Evolutionary conservation across 2,329 filamentous ascomycete species (phyloP).

Genomic region (Fusarium albosuccineum): DNA sequence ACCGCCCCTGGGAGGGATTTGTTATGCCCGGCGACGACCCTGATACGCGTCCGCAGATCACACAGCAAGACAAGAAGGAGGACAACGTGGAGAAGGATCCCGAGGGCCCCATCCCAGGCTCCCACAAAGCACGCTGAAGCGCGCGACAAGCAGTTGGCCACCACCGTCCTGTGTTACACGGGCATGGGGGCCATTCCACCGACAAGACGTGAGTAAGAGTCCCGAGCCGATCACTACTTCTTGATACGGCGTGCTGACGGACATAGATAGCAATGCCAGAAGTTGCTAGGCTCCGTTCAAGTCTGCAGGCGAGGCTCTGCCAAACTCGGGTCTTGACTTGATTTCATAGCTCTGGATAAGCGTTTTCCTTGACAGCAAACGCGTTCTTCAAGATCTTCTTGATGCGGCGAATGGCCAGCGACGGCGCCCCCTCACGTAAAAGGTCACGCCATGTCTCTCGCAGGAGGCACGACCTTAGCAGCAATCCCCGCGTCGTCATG

Average conservation of each 20-base stretch:
- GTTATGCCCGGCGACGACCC: neutral
- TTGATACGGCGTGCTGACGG: neutral
- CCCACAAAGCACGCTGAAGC: neutral
- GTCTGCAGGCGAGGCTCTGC: too few species aligned
- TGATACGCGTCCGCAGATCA: neutral
- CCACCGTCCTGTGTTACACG: neutral
- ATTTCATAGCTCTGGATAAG: too few species aligned
- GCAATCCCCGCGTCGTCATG: slow-evolving; percentile 3
- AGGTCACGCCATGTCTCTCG: slow-evolving; percentile 23
- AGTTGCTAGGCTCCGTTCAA: neutral
- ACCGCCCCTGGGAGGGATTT: slow-evolving; percentile 30
- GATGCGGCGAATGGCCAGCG: neutral
- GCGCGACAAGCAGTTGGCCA: neutral
- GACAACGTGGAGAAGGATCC: neutral
- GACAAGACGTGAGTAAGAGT: neutral
- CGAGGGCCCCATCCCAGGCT: neutral
- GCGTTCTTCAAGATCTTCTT: too few species aligned
- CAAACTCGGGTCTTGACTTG: too few species aligned
- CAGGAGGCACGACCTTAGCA: slow-evolving; percentile 1
- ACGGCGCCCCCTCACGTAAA: too few species aligned
- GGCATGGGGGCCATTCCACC: neutral
- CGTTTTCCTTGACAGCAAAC: too few species aligned
- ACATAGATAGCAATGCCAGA: neutral
- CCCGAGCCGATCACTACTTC: neutral
- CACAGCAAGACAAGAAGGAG: neutral